These are phyloP conservation scores for Raddia guianensis DNA, from an alignment of 176 grass and related monocot genomes.

Conservation along the genomic window DNA sequence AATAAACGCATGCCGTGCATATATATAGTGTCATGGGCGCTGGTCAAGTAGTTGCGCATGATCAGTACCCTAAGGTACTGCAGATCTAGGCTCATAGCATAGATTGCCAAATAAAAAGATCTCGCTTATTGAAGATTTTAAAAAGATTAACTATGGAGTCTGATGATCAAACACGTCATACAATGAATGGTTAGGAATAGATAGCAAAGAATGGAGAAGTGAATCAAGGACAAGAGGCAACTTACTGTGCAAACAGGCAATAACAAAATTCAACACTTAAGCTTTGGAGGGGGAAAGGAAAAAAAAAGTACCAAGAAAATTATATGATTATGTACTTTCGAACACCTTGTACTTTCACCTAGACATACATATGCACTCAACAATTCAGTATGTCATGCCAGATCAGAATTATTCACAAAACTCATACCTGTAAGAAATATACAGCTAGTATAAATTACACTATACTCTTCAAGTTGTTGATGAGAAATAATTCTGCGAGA, in stretches of 20 bases:
- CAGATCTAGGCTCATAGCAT: too few species aligned
- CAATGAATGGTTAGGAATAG: background rate
- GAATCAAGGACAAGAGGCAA: slow-evolving; percentile 24
- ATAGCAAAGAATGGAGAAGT: slow-evolving; percentile 15
- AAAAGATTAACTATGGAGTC: background rate
- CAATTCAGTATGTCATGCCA: background rate
- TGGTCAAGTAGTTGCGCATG: too few species aligned
- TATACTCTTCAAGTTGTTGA: background rate
- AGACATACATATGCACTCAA: slow-evolving; percentile 16
- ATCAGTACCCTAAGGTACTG: too few species aligned
- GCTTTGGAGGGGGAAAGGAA: background rate
- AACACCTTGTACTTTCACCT: background rate
- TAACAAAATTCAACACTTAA: background rate
- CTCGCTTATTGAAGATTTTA: background rate
- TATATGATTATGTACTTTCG: background rate
- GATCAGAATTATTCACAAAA: background rate
- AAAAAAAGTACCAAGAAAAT: background rate
- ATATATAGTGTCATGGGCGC: too few species aligned
- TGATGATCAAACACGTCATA: background rate
- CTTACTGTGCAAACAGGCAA: background rate
- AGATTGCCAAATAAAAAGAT: background rate
- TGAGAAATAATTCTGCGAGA: background rate
- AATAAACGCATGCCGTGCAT: background rate
- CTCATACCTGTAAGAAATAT: background rate
- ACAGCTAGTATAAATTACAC: background rate